Conservation (phyloP, 331 rosid genomes). For the Acacia pycnantha region DNA sequence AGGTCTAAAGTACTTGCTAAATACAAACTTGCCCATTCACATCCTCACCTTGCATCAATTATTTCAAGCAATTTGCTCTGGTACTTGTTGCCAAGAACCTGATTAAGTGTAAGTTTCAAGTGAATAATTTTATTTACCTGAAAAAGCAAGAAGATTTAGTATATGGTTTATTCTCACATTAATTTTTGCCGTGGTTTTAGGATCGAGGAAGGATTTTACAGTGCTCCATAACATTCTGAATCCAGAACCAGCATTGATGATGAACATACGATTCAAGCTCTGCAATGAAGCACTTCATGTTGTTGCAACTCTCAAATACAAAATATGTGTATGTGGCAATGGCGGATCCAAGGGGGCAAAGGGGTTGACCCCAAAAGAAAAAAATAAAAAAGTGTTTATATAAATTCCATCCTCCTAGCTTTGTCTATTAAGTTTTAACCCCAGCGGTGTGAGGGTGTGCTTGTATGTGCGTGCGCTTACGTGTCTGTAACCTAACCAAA, state of each 20-base stretch:
- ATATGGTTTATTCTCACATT: conserved; percentile 52
- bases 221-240: conserved; percentile 95
- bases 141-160: conserved; percentile 11
- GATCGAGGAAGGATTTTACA: conserved; percentile 89
- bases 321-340: background rate
- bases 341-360: background rate
- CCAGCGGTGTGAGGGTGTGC: background rate
- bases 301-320: conserved; percentile 22
- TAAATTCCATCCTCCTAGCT: background rate
- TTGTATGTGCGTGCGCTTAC: too few relatives aligned
- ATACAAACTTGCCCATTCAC: background rate
- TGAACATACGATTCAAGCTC: conserved; percentile 93
- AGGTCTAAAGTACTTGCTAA: background rate
- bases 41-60: conserved; percentile 77
- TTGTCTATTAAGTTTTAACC: background rate
- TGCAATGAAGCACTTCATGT: conserved; percentile 44
- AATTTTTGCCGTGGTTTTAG: conserved; percentile 84
- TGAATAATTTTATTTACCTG: conserved; percentile 18
- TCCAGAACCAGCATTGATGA: conserved; percentile 96
- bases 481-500: conserved; percentile 10
- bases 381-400: background rate
- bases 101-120: conserved; percentile 30
- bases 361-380: too few relatives aligned
- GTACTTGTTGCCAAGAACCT: conserved; percentile 91
- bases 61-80: conserved; percentile 91